phyloP scores from a whole-genome alignment of 73 alveolate genomes.

The Stentor roeselii region DNA sequence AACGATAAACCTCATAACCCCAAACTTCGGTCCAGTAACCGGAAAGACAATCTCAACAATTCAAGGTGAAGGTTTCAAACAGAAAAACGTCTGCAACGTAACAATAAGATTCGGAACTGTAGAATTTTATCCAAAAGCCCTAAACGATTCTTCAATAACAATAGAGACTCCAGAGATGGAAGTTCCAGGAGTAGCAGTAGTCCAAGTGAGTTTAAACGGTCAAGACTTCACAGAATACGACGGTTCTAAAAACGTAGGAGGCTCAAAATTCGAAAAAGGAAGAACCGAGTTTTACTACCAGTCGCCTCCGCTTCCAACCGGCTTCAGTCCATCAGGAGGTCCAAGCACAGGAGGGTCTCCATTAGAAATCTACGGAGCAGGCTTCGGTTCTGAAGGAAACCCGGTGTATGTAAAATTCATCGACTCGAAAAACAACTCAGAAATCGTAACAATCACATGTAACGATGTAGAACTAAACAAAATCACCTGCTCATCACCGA shows the following conservation, averaged over 20 bases:
- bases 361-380: conserved; percentile 69
- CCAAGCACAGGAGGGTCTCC: conserved; percentile 81
- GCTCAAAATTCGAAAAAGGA: conserved; percentile 67
- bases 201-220: conserved; percentile 86
- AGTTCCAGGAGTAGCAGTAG: conserved; percentile 81
- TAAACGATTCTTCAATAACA: conserved; percentile 37
- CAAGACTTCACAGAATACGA: conserved; percentile 72
- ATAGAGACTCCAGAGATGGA: conserved; percentile 74
- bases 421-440: conserved; percentile 57
- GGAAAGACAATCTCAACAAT: conserved; percentile 81
- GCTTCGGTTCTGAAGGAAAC: conserved; percentile 62
- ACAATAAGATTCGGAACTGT: conserved; percentile 79
- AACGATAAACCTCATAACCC: conserved; percentile 39
- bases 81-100: conserved; percentile 81
- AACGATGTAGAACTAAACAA: conserved; percentile 55
- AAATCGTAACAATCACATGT: conserved; percentile 38
- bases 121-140: conserved; percentile 35
- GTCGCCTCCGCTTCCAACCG: conserved; percentile 65
- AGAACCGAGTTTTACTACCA: conserved; percentile 68
- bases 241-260: conserved; percentile 52
- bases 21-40: conserved; percentile 79
- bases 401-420: conserved; percentile 34
- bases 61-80: conserved; percentile 73
- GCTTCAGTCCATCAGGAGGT: conserved; percentile 73
- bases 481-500: conserved; percentile 57